These are phyloP conservation scores for Aphanomyces astaci DNA, from an alignment of 352 stramenopile species.

Conservation along the genomic window DNA sequence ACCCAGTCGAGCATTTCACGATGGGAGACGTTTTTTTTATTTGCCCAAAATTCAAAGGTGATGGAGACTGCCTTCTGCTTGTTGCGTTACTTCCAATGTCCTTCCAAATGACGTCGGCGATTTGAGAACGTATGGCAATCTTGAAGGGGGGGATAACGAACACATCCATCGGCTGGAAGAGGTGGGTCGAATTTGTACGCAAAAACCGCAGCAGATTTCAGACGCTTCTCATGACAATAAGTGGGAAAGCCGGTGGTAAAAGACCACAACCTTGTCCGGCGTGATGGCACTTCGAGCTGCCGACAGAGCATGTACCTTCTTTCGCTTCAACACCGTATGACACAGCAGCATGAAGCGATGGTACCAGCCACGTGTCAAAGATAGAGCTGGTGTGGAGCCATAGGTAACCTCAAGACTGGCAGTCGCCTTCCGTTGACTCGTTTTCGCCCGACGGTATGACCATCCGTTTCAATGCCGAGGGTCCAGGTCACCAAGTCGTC, in stretches of 20 bases:
- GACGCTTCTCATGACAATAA: not conserved
- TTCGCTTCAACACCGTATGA: not conserved
- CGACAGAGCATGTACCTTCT: not conserved
- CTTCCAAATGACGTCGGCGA: not conserved
- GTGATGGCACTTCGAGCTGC: not conserved
- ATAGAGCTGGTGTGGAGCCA: not conserved
- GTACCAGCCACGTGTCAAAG: not conserved
- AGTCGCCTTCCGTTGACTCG: not conserved
- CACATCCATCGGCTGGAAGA: conserved; percentile 8
- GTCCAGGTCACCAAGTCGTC: not conserved
- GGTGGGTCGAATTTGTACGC: not conserved
- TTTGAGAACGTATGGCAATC: not conserved
- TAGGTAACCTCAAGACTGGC: not conserved
- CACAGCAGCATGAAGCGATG: not conserved
- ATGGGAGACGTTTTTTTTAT: not conserved
- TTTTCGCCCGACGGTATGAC: not conserved
- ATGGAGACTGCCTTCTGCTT: not conserved
- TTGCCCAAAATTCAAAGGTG: not conserved
- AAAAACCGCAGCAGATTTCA: not conserved
- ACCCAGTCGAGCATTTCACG: not conserved
- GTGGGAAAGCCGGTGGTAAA: not conserved
- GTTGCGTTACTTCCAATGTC: not conserved
- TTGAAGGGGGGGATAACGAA: not conserved
- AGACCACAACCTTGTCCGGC: not conserved
- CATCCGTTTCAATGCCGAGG: not conserved